These are phyloP conservation scores for Chaetomiaceae sp. DNA, from an alignment of 2,329 filamentous ascomycete genomes.

Conservation along the genomic window DNA sequence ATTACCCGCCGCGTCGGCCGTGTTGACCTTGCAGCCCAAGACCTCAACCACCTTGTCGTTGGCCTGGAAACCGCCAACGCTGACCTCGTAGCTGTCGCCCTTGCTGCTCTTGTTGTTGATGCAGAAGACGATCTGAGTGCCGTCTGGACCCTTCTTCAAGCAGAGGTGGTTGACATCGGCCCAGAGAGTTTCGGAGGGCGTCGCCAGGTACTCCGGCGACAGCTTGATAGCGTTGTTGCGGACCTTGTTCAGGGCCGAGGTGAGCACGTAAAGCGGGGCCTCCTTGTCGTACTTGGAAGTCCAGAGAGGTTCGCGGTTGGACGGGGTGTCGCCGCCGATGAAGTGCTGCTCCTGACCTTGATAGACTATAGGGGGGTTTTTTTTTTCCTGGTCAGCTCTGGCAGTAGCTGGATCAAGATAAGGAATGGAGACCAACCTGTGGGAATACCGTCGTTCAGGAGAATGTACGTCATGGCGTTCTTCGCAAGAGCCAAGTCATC, in stretches of 20 bases:
- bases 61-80: constrained; percentile 26
- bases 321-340: constrained; percentile 42
- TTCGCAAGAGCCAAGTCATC: constrained; percentile 52
- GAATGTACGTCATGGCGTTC: constrained; percentile 58
- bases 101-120: constrained; percentile 30
- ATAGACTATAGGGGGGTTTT: constrained; percentile 40
- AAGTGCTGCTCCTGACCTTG: constrained; percentile 63
- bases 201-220: constrained; percentile 21
- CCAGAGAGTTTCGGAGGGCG: constrained; percentile 19
- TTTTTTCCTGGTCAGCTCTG: neutral
- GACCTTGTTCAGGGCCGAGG: constrained; percentile 33
- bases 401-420: no score
- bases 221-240: constrained; percentile 27
- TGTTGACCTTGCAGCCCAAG: constrained; percentile 21
- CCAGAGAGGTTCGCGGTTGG: constrained; percentile 58
- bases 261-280: constrained; percentile 46
- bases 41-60: constrained; percentile 28
- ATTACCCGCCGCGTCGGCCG: constrained; percentile 21
- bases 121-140: constrained; percentile 28
- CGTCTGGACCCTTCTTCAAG: constrained; percentile 28
- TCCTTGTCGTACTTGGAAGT: constrained; percentile 44
- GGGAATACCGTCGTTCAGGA: constrained; percentile 55
- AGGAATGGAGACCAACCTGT: constrained; percentile 22
- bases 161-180: constrained; percentile 29
- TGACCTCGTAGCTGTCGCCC: constrained; percentile 25